These are phyloP conservation scores for Curvularia sp. DNA, from an alignment of 2,329 filamentous ascomycete genomes.

Conservation along the genomic window DNA sequence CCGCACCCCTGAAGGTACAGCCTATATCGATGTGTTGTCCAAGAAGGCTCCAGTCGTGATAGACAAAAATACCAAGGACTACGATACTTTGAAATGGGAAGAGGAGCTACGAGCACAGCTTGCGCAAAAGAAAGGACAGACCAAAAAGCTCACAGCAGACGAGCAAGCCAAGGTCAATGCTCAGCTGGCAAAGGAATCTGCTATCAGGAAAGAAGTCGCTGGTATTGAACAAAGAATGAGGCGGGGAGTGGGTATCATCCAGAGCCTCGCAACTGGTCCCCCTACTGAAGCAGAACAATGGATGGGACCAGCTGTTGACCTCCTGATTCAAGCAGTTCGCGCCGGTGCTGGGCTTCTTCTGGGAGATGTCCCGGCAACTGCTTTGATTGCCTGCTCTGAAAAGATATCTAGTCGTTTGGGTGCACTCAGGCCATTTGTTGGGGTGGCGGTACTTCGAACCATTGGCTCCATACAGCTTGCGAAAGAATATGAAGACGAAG, in stretches of 20 bases:
- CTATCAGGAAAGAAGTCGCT: slow-evolving; percentile 76
- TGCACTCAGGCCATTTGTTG: slow-evolving; percentile 79
- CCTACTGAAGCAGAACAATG: slow-evolving; percentile 88
- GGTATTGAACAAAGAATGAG: slow-evolving; percentile 73
- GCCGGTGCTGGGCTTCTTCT: slow-evolving; percentile 83
- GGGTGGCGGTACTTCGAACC: slow-evolving; percentile 83
- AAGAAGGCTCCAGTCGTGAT: slow-evolving; percentile 77
- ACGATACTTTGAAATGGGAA: slow-evolving; percentile 97
- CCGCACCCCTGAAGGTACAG: slow-evolving; percentile 84
- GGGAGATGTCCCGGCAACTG: slow-evolving; percentile 77
- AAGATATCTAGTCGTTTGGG: slow-evolving; percentile 78
- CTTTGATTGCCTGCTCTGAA: slow-evolving; percentile 81
- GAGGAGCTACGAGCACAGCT: slow-evolving; percentile 86
- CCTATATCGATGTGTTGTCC: slow-evolving; percentile 88
- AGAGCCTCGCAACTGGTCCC: slow-evolving; percentile 80
- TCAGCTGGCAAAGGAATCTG: slow-evolving; percentile 85
- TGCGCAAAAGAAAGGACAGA: slow-evolving; percentile 89
- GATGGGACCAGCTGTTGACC: slow-evolving; percentile 82
- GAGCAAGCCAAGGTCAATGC: slow-evolving; percentile 90
- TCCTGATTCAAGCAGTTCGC: slow-evolving; percentile 76
- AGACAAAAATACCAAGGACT: slow-evolving; percentile 92
- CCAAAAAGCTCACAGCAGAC: slow-evolving; percentile 89
- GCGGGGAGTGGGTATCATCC: slow-evolving; percentile 86
- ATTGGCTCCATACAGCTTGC: slow-evolving; percentile 76
- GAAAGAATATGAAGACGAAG: slow-evolving; percentile 75